These are phyloP conservation scores for Rhododendron molle DNA, from an alignment of 148 eudicot species.

Conservation along the genomic window DNA sequence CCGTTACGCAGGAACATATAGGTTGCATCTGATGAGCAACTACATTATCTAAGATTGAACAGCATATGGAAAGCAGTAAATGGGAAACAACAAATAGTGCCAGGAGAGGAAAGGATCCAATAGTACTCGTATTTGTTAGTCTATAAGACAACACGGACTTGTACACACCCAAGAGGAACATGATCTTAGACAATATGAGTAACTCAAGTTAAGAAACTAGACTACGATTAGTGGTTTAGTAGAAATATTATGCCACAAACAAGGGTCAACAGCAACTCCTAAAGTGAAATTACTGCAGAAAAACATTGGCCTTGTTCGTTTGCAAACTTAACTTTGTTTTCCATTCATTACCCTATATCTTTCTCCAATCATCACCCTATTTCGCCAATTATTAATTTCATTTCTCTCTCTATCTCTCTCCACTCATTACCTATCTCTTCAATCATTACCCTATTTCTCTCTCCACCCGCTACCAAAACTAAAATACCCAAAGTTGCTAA, in stretches of 20 bases:
- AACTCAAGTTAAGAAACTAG: background rate
- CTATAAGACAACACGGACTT: background rate
- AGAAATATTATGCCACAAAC: background rate
- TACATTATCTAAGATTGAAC: background rate
- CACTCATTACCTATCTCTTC: too few species aligned
- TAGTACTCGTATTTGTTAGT: background rate
- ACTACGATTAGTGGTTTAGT: background rate
- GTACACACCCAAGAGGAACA: background rate
- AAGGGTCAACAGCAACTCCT: background rate
- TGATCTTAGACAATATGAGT: background rate
- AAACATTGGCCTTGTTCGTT: too few species aligned
- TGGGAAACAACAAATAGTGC: background rate
- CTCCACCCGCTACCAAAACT: too few species aligned
- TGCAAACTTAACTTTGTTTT: too few species aligned
- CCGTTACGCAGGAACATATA: background rate
- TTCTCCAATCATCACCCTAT: too few species aligned
- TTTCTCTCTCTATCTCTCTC: too few species aligned
- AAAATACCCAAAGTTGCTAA: too few species aligned
- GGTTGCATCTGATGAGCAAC: background rate
- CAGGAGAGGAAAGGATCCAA: background rate
- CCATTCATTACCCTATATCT: too few species aligned
- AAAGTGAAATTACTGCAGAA: background rate
- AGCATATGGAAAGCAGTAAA: background rate
- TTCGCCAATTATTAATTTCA: too few species aligned
- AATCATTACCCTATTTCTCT: too few species aligned